Conservation (phyloP, 768 basidiomycete genomes). For the Clitopilus passeckerianus region DNA sequence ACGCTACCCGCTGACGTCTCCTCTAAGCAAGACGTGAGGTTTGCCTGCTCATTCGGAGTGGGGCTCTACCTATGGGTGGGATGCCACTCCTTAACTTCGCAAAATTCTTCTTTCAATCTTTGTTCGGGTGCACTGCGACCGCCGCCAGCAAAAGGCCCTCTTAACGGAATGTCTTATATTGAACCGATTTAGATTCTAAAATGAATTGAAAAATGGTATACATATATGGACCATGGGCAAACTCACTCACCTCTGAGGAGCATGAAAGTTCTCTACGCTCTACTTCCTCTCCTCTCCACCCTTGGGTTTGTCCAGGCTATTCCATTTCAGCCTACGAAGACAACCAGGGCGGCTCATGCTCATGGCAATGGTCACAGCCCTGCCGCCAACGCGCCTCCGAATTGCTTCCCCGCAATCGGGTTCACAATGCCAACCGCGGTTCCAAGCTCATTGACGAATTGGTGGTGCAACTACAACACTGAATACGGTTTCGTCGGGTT, state of each 20-base stretch:
- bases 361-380: constrained; percentile 2
- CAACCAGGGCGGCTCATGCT: not conserved
- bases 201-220: not conserved
- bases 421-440: constrained; percentile 43
- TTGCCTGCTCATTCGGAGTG: not conserved
- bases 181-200: not conserved
- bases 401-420: constrained; percentile 17
- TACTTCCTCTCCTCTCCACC: not conserved
- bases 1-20: not conserved
- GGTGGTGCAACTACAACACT: constrained; percentile 61
- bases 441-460: constrained; percentile 39
- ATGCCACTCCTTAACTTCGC: not conserved
- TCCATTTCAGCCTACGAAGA: constrained; percentile 8
- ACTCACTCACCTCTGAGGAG: not conserved
- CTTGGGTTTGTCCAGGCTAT: constrained; percentile 1
- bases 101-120: not conserved
- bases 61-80: not conserved
- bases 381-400: constrained; percentile 5
- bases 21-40: not conserved
- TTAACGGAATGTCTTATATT: not conserved
- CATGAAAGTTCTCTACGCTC: not conserved
- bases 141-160: not conserved
- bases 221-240: not conserved
- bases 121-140: not conserved
- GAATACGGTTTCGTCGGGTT: constrained; percentile 79